phyloP scores from a whole-genome alignment of 352 stramenopile species.

The Elongisporangium prolatum region DNA sequence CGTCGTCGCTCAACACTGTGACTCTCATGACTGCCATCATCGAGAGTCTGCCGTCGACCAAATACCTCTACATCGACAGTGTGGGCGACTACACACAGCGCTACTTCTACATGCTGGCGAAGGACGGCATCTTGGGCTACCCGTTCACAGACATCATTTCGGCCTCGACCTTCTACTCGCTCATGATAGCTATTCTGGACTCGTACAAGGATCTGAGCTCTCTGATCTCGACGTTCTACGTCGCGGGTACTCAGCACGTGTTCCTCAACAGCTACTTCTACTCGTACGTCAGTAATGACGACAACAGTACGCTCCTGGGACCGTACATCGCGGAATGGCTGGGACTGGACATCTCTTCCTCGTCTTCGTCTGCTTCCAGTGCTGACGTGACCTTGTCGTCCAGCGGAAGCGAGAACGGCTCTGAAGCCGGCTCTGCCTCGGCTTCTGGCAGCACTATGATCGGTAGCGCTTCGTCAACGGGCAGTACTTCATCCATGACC shows the following conservation, averaged over 20 bases:
- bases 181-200: conserved; percentile 3
- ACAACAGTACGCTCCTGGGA: no score
- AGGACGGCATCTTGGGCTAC: conserved; percentile 31
- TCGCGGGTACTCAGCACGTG: conserved; percentile 2
- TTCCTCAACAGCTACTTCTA: conserved; percentile 1
- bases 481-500: no score
- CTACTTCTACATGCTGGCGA: conserved; percentile 37
- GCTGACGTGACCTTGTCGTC: no score
- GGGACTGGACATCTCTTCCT: no score
- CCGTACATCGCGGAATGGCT: no score
- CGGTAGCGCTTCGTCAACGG: no score
- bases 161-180: conserved; percentile 25
- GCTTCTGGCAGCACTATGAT: no score
- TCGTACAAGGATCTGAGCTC: conserved; percentile 1
- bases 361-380: no score
- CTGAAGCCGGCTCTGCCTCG: no score
- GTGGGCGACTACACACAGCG: conserved; percentile 41
- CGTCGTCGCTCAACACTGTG: conserved; percentile 14
- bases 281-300: neutral
- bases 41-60: conserved; percentile 16
- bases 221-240: conserved; percentile 1
- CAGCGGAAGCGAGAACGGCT: no score
- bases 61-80: conserved; percentile 50
- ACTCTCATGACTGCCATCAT: conserved; percentile 29
- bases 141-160: conserved; percentile 35